Evolutionary conservation across 345 rosid genomes (phyloP), one percentile per base, ranked within the genome.

Genomic region (Gossypium raimondii): DNA sequence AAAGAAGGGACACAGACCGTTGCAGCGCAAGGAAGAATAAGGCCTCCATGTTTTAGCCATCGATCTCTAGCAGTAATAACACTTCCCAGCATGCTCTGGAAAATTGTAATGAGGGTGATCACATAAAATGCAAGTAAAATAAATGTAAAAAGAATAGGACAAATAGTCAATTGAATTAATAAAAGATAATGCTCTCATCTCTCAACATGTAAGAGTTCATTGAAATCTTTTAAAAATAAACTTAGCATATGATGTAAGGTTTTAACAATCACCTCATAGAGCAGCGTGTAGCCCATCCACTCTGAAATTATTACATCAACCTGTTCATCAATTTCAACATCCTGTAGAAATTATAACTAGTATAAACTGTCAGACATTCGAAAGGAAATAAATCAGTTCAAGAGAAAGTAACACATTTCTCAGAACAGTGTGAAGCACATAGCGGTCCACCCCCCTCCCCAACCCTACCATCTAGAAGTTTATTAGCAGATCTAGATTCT

Each of bases 201-300:
- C 41, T 59, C 34, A 63, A 68, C 61, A 71, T 76, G 5, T 8
- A 27, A 55, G 38, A 17, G 61, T 73, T 62, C 59, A 45, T 7
- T 44, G 71, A 70, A 51, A 60, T 74, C 73, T 79, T 48, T 71
- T 59, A 13, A 72, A 68, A 60, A 27, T 53, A 8, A 34, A 38
- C 41, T 48, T 51, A 3, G 27, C 34, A 77, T 41, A 67, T 13
- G 77, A 74, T 11, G 16, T 4, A 47, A 51, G 78, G 66, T 80
- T 74, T 67, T 58, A 52, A 70, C 57, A 81, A 74, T 81, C 73
- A 92, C 98, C 98, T 95, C 99, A 83, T 91, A 93, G 71, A 95
- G 81, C 84, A 95, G 98, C 99, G 93, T 88, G 87, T 91, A 93
- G 67, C 99, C 99, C 99, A 95, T 95, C 99, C 99, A 95, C 75